A percentile compares a stretch with the other conserved stretches of the same genome.
These are phyloP conservation scores for Talaromyces islandicus DNA, from an alignment of 2,329 filamentous ascomycete genomes.

Conservation along the genomic window DNA sequence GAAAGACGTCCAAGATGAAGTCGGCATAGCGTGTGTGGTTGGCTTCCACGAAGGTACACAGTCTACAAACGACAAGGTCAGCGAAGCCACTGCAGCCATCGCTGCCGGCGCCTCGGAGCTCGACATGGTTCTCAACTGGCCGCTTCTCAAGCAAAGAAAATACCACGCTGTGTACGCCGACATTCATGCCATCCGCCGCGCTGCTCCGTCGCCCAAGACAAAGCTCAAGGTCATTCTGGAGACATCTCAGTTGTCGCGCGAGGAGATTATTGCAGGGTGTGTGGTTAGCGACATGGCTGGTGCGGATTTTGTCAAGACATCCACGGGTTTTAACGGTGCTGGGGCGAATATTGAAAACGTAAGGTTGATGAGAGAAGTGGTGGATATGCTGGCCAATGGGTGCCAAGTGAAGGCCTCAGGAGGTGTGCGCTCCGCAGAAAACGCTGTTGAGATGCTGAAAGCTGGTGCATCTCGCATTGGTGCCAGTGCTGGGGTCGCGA, in stretches of 20 bases:
- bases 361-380: constrained; percentile 47
- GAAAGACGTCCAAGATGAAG: constrained; percentile 26
- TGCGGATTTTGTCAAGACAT: constrained; percentile 57
- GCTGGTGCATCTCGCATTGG: constrained; percentile 53
- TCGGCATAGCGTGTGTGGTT: constrained; percentile 53
- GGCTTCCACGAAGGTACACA: constrained; percentile 57
- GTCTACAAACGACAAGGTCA: constrained; percentile 45
- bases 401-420: constrained; percentile 55
- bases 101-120: constrained; percentile 49
- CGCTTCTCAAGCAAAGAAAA: constrained; percentile 37
- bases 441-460: constrained; percentile 50
- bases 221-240: constrained; percentile 55
- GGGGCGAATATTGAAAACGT: constrained; percentile 51
- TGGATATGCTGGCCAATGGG: constrained; percentile 35
- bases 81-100: constrained; percentile 46
- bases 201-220: constrained; percentile 33
- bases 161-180: constrained; percentile 50
- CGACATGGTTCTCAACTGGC: constrained; percentile 55
- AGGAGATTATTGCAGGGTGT: constrained; percentile 49
- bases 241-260: constrained; percentile 45
- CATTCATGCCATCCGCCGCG: constrained; percentile 46
- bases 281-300: constrained; percentile 47
- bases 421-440: constrained; percentile 46
- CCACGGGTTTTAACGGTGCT: constrained; percentile 52
- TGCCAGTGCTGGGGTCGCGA: constrained; percentile 51